Evolutionary conservation across 2,329 filamentous ascomycete genomes (phyloP), one percentile per base, ranked within the genome.

Genomic region (Epichloe sibirici): DNA sequence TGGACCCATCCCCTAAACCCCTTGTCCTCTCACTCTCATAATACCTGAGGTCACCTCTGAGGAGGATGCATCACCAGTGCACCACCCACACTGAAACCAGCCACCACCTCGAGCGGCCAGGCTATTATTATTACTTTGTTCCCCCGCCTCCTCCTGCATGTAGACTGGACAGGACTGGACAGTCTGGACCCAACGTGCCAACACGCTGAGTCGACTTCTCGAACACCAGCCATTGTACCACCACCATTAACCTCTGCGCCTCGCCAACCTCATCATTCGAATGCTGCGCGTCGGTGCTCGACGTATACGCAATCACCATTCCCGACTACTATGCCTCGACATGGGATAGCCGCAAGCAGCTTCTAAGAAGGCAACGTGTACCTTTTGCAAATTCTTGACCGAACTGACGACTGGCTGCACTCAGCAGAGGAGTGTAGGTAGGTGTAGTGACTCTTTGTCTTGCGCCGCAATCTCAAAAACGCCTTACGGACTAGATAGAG

Each of bases 281-380:
- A 45, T 45, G 51, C 47, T 35, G 47, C 34, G 31, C 42, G 37
- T 44, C 35, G 44, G 13, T 34, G 21, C 49, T 35, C 43, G 49
- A 40, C 34, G 43, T 43, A 39, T 40, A 39, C 49, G 35, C 43
- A 40, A 44, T 49, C 39, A n/a, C n/a, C 39, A 25, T 12, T 21
- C 37, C 46, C 51, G 38, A 23, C 43, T 45, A 35, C 43, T 23
- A 51, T 51, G 49, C 47, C 42, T 53, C 51, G 51, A 49, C 31
- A 34, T 46, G 47, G 21, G 34, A 45, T 46, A 37, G 39, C n/a
- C 21, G 42, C 17, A 25, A 38, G 28, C 51, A 44, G 38, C 34
- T 45, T 42, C 39, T 39, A 31, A 49, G 17, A 46, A 44, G 49
- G 43, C 43, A 34, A 40, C 47, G 17, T 49, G 28, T 45, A 35